Conservation (phyloP, 768 basidiomycete genomes). For the Phylloporus sp. region DNA sequence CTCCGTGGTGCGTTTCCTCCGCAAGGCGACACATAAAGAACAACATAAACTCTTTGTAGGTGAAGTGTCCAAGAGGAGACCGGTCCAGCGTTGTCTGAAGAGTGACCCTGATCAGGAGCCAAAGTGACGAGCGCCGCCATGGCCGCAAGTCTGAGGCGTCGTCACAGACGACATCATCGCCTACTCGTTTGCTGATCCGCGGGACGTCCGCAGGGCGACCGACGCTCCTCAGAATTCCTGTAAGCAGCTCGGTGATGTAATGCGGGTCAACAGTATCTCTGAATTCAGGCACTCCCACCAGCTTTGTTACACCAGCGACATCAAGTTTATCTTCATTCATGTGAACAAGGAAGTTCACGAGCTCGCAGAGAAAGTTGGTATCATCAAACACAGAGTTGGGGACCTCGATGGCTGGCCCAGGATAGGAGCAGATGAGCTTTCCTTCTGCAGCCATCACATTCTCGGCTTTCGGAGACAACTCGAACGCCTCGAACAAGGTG, state of each 20-base stretch:
- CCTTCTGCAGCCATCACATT: neutral
- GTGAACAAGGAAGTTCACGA: neutral
- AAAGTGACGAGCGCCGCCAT: slow-evolving; percentile 36
- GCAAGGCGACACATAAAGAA: slow-evolving; percentile 36
- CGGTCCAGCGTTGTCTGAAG: slow-evolving; percentile 30
- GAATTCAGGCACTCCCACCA: neutral
- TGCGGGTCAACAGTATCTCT: slow-evolving; percentile 17
- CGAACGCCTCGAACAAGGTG: slow-evolving; percentile 39
- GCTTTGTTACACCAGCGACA: too few species aligned
- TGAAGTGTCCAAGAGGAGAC: slow-evolving; percentile 2
- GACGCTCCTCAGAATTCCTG: slow-evolving; percentile 41
- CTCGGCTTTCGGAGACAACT: slow-evolving; percentile 34
- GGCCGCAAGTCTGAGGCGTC: slow-evolving; percentile 11
- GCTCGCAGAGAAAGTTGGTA: neutral
- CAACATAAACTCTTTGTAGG: slow-evolving; percentile 50
- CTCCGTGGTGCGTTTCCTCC: slow-evolving; percentile 7
- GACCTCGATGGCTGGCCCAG: neutral
- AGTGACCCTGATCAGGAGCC: slow-evolving; percentile 21
- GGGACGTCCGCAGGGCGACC: slow-evolving; percentile 11
- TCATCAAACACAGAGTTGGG: neutral
- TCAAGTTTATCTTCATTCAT: slow-evolving; percentile 23
- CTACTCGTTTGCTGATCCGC: neutral
- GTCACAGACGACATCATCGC: slow-evolving; percentile 4
- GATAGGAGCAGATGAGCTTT: slow-evolving; percentile 17
- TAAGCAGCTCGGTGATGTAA: slow-evolving; percentile 44